These are phyloP conservation scores for Hortiboletus campestris DNA, from an alignment of 768 basidiomycete genomes.

Conservation along the genomic window DNA sequence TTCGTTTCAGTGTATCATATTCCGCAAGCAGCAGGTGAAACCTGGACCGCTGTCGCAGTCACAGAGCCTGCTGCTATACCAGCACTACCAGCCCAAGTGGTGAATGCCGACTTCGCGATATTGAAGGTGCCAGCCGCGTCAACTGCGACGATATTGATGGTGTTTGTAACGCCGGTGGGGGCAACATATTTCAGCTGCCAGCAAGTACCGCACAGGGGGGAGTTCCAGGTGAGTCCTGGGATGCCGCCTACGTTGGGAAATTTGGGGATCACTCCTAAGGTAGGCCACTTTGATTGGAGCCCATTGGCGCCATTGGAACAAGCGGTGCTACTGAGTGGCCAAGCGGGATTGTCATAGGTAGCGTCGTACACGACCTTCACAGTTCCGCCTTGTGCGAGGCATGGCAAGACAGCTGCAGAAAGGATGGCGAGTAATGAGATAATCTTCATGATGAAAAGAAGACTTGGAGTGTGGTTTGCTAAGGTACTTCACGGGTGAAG, in stretches of 20 bases:
- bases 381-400: neutral
- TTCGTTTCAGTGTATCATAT: neutral
- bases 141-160: neutral
- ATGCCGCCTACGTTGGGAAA: conserved; percentile 36
- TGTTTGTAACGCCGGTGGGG: neutral
- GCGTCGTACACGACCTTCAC: neutral
- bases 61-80: neutral
- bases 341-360: neutral
- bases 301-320: conserved; percentile 19
- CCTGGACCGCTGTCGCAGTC: neutral
- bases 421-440: neutral
- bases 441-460: neutral
- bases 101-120: neutral
- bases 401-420: neutral
- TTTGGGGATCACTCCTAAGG: conserved; percentile 33
- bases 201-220: conserved; percentile 56
- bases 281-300: conserved; percentile 32
- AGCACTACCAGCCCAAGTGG: neutral
- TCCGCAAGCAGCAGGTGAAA: neutral
- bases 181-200: conserved; percentile 32
- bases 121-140: neutral
- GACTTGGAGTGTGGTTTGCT: neutral
- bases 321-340: conserved; percentile 23
- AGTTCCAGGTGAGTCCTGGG: conserved; percentile 40
- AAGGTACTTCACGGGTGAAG: neutral